Evolutionary conservation across 2,329 filamentous ascomycete species (phyloP).

Genomic region (Cladosporium sp.): DNA sequence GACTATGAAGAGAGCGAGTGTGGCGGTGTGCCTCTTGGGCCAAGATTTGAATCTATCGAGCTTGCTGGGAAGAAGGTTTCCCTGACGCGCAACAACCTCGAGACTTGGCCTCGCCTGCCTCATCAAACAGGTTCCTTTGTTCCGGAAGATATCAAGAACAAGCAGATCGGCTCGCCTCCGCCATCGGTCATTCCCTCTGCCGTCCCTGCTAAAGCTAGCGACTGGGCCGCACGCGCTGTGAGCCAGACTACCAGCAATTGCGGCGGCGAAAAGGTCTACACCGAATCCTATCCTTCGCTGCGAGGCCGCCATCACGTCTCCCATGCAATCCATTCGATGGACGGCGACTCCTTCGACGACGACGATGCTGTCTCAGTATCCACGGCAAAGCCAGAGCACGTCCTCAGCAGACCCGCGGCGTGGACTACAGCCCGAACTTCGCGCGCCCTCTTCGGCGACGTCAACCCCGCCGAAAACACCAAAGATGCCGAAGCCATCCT

Average conservation of each 20-base stretch:
- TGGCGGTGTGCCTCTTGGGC: slow-evolving; percentile 13
- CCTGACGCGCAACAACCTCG: slow-evolving; percentile 1
- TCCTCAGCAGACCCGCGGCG: slow-evolving; percentile 1
- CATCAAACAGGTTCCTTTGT: slow-evolving; percentile 6
- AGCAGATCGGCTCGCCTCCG: slow-evolving; percentile 6
- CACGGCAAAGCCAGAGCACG: not conserved
- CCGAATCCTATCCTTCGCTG: not conserved
- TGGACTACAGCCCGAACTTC: slow-evolving; percentile 16
- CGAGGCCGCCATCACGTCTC: not conserved
- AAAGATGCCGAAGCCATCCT: slow-evolving; percentile 27
- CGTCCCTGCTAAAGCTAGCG: not conserved
- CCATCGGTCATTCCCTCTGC: slow-evolving; percentile 5
- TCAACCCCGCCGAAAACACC: slow-evolving; percentile 24
- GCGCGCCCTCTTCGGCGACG: slow-evolving; percentile 32
- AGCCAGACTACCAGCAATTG: slow-evolving; percentile 15
- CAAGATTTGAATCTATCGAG: slow-evolving; percentile 13
- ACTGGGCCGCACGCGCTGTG: not conserved
- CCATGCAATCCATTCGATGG: not conserved
- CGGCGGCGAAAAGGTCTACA: slow-evolving; percentile 14
- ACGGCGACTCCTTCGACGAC: not conserved
- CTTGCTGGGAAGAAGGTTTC: slow-evolving; percentile 1
- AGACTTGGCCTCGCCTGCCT: slow-evolving; percentile 16
- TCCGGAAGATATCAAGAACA: not conserved
- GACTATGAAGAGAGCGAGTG: slow-evolving; percentile 15
- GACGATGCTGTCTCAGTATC: slow-evolving; percentile 6